Evolutionary conservation across 306 rosid species (phyloP).

Genomic region (Castanea sativa): DNA sequence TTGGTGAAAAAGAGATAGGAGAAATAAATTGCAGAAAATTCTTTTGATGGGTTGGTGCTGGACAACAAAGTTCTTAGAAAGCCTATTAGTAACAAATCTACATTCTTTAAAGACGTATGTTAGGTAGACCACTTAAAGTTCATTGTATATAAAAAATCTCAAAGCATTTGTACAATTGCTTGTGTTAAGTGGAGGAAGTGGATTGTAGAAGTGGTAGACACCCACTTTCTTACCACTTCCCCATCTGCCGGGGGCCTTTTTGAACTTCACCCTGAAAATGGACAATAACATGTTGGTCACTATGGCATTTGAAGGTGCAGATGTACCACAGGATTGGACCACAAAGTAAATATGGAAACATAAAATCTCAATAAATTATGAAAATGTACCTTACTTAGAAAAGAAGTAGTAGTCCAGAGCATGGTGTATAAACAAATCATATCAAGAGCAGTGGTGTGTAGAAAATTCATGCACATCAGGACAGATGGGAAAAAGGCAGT

Average conservation of each 20-base stretch:
- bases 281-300: constrained; percentile 16
- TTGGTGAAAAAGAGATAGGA: constrained; percentile 1
- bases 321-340: constrained; percentile 9
- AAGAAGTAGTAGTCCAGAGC: neutral
- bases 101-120: constrained; percentile 18
- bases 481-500: neutral
- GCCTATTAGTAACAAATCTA: constrained; percentile 20
- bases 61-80: constrained; percentile 25
- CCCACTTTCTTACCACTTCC: constrained; percentile 15
- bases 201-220: constrained; percentile 12
- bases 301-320: constrained; percentile 20
- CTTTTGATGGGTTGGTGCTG: constrained; percentile 18
- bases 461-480: neutral
- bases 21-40: constrained; percentile 10
- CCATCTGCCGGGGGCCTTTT: neutral
- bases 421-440: neutral
- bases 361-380: neutral
- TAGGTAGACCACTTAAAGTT: constrained; percentile 27
- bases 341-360: neutral
- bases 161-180: neutral
- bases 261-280: constrained; percentile 16
- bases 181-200: constrained; percentile 18
- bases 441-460: neutral
- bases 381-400: too few relatives aligned
- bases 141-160: neutral